phyloP scores from a whole-genome alignment of 495 filamentous ascomycete species.

The Penicillium longicatenatum region DNA sequence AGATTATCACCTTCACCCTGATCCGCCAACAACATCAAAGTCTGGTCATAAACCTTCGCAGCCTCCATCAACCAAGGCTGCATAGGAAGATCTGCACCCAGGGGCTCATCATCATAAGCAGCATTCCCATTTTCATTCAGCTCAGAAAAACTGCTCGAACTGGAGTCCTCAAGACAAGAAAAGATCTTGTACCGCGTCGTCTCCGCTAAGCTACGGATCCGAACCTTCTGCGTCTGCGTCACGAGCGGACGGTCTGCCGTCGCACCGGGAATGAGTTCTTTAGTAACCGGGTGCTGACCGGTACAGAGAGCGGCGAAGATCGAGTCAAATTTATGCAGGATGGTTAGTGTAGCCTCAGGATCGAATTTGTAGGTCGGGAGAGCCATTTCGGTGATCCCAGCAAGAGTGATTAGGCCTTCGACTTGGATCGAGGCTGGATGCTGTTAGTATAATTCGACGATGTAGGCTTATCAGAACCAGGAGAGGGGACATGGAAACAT shows the following conservation, averaged over 20 bases:
- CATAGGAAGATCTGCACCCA: constrained; percentile 20
- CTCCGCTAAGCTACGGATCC: constrained; percentile 76
- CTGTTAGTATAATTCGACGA: background rate
- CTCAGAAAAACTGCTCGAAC: constrained; percentile 39
- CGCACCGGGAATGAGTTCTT: constrained; percentile 67
- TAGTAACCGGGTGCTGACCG: constrained; percentile 66
- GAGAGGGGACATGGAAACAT: no score
- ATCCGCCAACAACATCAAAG: constrained; percentile 69
- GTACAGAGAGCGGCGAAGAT: constrained; percentile 72
- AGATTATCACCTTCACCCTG: constrained; percentile 29
- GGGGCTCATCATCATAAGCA: constrained; percentile 26
- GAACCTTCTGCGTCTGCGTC: constrained; percentile 74
- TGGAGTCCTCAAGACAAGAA: constrained; percentile 31
- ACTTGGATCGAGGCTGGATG: constrained; percentile 74
- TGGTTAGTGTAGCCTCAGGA: constrained; percentile 60
- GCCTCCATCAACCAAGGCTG: constrained; percentile 64
- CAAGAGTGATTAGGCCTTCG: constrained; percentile 77
- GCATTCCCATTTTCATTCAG: constrained; percentile 11
- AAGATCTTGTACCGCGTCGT: constrained; percentile 50
- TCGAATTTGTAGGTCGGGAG: constrained; percentile 68
- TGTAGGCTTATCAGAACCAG: no score
- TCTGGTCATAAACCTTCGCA: constrained; percentile 75
- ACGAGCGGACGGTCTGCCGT: constrained; percentile 44
- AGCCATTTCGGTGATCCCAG: constrained; percentile 65
- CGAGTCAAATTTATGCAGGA: constrained; percentile 76